A percentile compares a stretch with the other conserved stretches of the same genome.
These are phyloP conservation scores for Lasiodiplodia sp. DNA, from an alignment of 2,329 filamentous ascomycete genomes.

Conservation along the genomic window DNA sequence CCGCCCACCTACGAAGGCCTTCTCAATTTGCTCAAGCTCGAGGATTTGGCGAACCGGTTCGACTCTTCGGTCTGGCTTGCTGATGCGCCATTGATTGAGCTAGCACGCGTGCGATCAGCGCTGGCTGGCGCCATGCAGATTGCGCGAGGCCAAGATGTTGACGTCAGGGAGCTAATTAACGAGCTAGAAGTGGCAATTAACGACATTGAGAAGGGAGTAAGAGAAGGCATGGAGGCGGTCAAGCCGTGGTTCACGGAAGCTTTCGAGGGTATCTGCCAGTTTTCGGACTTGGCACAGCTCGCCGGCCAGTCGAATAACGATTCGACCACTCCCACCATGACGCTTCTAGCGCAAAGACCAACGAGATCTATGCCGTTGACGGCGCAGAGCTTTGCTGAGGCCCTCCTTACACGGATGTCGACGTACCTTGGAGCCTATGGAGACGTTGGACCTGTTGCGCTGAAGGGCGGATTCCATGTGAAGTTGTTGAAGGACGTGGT, in stretches of 20 bases:
- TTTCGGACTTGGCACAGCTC: constrained; percentile 39
- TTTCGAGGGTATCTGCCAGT: constrained; percentile 49
- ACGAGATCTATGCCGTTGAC: constrained; percentile 38
- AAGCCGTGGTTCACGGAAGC: constrained; percentile 47
- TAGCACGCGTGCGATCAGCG: constrained; percentile 45
- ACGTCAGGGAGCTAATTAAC: constrained; percentile 41
- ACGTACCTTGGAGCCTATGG: constrained; percentile 13
- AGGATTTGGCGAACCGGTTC: constrained; percentile 55
- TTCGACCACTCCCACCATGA: constrained; percentile 28
- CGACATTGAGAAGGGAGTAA: constrained; percentile 41
- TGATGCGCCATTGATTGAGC: constrained; percentile 41
- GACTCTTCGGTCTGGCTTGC: constrained; percentile 51
- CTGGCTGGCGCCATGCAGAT: constrained; percentile 44
- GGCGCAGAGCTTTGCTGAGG: not conserved
- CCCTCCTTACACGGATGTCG: not conserved
- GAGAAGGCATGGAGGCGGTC: constrained; percentile 38
- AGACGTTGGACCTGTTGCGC: constrained; percentile 17
- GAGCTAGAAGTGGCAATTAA: constrained; percentile 40
- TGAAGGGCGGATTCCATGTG: constrained; percentile 15
- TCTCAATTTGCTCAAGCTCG: constrained; percentile 50
- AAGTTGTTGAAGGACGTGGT: constrained; percentile 3
- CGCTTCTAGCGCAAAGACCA: constrained; percentile 46
- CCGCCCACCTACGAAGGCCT: constrained; percentile 50
- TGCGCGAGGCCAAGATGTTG: constrained; percentile 40
- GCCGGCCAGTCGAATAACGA: not conserved